Evolutionary conservation across 371 early-diverging fungal genomes (phyloP).

Genomic region (Mucor racemosus): DNA sequence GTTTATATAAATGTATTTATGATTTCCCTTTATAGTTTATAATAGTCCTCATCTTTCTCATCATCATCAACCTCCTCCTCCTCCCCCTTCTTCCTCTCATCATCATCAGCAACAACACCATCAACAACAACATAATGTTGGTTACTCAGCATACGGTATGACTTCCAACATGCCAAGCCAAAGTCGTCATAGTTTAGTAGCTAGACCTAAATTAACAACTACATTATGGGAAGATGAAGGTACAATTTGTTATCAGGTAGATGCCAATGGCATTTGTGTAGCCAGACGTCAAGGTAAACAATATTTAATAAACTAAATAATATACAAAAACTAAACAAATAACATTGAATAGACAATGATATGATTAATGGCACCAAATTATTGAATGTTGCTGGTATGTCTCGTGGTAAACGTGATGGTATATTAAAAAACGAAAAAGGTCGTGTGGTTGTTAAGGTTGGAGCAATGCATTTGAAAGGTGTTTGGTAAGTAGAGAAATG

Average conservation of each 20-base stretch:
- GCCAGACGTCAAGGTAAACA: conserved; percentile 73
- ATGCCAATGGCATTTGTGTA: conserved; percentile 81
- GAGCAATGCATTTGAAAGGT: conserved; percentile 87
- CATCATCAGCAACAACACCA: background rate
- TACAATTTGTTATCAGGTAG: conserved; percentile 82
- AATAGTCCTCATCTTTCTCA: conserved; percentile 7
- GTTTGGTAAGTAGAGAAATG: conserved; percentile 47
- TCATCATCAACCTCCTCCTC: background rate
- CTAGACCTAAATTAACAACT: conserved; percentile 71
- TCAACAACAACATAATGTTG: background rate
- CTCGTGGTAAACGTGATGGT: conserved; percentile 87
- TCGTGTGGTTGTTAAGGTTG: conserved; percentile 81
- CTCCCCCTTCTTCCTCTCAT: background rate
- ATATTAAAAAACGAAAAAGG: conserved; percentile 48
- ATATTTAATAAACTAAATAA: conserved; percentile 18
- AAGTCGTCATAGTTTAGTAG: conserved; percentile 23
- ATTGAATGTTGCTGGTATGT: conserved; percentile 86
- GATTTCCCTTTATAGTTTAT: background rate
- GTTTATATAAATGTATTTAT: too few relatives aligned
- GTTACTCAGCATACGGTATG: conserved; percentile 11
- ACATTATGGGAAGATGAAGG: conserved; percentile 87
- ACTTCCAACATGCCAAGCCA: conserved; percentile 9
- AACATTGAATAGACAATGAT: conserved; percentile 62
- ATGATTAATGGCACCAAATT: conserved; percentile 89
- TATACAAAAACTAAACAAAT: background rate